Conservation (phyloP, 768 basidiomycete genomes). For the Mycena metata region DNA sequence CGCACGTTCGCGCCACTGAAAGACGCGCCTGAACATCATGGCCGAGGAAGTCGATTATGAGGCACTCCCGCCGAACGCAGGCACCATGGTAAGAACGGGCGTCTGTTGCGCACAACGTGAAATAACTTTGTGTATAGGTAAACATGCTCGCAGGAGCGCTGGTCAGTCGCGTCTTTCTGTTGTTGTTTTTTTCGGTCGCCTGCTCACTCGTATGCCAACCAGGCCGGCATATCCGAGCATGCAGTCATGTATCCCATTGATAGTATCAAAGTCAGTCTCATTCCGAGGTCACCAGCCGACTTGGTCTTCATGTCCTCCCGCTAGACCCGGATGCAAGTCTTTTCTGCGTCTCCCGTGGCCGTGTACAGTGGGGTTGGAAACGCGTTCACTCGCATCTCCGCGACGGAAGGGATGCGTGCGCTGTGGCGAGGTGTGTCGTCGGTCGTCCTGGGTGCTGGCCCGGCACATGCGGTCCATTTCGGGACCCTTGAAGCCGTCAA, state of each 20-base stretch:
- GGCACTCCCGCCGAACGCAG: conserved; percentile 37
- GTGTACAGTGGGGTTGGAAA: conserved; percentile 92
- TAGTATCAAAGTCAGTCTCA: conserved; percentile 91
- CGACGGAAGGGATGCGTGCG: conserved; percentile 91
- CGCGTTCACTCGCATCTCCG: conserved; percentile 91
- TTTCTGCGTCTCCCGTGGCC: conserved; percentile 86
- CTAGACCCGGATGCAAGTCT: conserved; percentile 99
- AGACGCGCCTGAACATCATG: conserved; percentile 30
- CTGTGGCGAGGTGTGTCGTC: conserved; percentile 98
- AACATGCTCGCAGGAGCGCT: conserved; percentile 98
- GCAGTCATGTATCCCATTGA: conserved; percentile 99
- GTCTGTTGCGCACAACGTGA: not conserved
- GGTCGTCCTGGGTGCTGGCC: conserved; percentile 96
- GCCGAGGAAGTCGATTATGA: conserved; percentile 39
- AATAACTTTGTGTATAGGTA: conserved; percentile 63
- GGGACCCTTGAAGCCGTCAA: conserved; percentile 96
- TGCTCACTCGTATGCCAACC: conserved; percentile 28
- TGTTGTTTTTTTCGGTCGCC: conserved; percentile 19
- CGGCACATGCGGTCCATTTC: conserved; percentile 98
- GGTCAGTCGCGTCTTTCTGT: conserved; percentile 67
- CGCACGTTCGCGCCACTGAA: conserved; percentile 6
- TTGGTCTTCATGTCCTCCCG: conserved; percentile 16
- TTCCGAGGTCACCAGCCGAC: conserved; percentile 24
- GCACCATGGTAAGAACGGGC: conserved; percentile 24
- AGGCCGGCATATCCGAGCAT: conserved; percentile 99